These are phyloP conservation scores for Candida odintsovae DNA, from an alignment of 805 yeast species.

Conservation along the genomic window DNA sequence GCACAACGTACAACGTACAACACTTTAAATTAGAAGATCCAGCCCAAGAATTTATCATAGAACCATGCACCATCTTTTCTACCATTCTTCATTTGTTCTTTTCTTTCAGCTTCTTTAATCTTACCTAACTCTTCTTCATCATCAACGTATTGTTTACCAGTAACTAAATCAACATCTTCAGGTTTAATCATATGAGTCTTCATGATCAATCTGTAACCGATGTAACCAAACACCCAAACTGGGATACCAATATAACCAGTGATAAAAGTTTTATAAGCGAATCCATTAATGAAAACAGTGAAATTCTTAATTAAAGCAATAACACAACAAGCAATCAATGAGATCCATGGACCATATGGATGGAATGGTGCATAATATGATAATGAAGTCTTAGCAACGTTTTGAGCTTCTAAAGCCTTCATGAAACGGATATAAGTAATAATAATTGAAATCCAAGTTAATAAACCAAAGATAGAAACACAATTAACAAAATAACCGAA, in stretches of 20 bases:
- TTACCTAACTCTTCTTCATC: constrained; percentile 22
- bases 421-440: constrained; percentile 62
- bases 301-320: constrained; percentile 64
- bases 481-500: constrained; percentile 71
- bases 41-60: constrained; percentile 39
- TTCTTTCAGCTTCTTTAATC: constrained; percentile 20
- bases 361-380: constrained; percentile 65
- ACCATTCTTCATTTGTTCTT: constrained; percentile 18
- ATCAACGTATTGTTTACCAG: constrained; percentile 38
- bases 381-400: constrained; percentile 47
- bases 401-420: constrained; percentile 64
- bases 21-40: constrained; percentile 37
- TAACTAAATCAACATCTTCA: constrained; percentile 52
- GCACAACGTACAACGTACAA: too few species aligned
- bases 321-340: constrained; percentile 47
- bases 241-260: constrained; percentile 76
- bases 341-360: constrained; percentile 61
- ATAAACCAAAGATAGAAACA: constrained; percentile 68
- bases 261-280: constrained; percentile 61
- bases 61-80: constrained; percentile 34
- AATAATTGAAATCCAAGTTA: constrained; percentile 70
- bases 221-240: constrained; percentile 61
- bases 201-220: constrained; percentile 57
- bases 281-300: constrained; percentile 63
- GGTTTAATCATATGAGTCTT: constrained; percentile 44